Percentiles rank a stretch among this genome's conserved stretches.
Conservation (phyloP, 1,284 basidiomycete species). For the Cystobasidiaceae sp. region DNA sequence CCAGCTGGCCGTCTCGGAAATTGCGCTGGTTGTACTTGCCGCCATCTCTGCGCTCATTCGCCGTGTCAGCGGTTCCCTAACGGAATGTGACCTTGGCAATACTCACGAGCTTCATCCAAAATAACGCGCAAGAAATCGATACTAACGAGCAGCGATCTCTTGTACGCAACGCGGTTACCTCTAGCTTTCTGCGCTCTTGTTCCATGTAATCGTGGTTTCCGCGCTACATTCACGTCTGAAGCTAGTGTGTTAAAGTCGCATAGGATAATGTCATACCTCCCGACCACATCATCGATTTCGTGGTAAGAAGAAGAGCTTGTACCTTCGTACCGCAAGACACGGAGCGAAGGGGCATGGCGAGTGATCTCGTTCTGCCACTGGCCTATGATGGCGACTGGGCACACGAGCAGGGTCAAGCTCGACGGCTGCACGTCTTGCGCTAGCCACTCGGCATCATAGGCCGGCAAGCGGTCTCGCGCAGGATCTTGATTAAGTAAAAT, state of each 20-base stretch:
- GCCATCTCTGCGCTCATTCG: constrained; percentile 21
- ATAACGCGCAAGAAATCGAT: constrained; percentile 39
- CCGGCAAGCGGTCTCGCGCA: constrained; percentile 28
- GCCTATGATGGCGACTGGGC: constrained; percentile 36
- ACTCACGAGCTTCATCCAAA: constrained; percentile 41
- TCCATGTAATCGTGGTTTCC: constrained; percentile 36
- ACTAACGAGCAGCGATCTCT: constrained; percentile 36
- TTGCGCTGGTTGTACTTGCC: constrained; percentile 26
- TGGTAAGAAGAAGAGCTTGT: constrained; percentile 14
- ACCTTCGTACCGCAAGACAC: constrained; percentile 39
- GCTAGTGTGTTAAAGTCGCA: constrained; percentile 40
- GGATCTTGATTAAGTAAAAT: constrained; percentile 39
- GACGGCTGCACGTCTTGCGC: constrained; percentile 37
- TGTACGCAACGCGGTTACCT: constrained; percentile 7
- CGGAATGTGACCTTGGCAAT: constrained; percentile 6
- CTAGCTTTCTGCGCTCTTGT: constrained; percentile 20
- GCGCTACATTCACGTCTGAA: constrained; percentile 34
- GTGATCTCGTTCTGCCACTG: constrained; percentile 40
- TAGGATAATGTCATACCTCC: constrained; percentile 37
- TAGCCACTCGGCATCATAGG: constrained; percentile 33
- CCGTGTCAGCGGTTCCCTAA: background rate
- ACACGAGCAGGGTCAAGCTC: constrained; percentile 37
- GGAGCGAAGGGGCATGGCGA: constrained; percentile 37
- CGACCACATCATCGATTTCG: constrained; percentile 5
- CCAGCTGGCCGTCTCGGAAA: constrained; percentile 38